phyloP scores from a whole-genome alignment of 192 early-diverging fungal genomes.

The Linnemannia zychae region DNA sequence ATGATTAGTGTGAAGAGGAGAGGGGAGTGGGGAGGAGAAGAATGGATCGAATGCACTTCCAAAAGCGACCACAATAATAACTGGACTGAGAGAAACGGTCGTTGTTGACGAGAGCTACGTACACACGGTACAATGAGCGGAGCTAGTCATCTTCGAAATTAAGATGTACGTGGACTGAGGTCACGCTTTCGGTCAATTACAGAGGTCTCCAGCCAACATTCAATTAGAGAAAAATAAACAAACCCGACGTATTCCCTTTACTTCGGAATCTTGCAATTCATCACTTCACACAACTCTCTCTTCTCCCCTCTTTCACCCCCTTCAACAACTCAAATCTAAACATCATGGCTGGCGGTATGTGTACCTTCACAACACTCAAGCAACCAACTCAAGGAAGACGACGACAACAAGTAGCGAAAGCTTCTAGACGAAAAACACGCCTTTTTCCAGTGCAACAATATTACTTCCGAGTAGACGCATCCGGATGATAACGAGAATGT shows the following conservation, averaged over 20 bases:
- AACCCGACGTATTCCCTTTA: not conserved
- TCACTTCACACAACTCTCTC: slow-evolving; percentile 6
- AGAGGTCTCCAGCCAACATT: not conserved
- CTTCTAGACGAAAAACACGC: not conserved
- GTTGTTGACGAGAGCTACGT: not conserved
- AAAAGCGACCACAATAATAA: not conserved
- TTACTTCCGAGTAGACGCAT: not conserved
- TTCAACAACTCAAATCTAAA: slow-evolving; percentile 17
- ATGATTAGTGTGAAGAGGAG: slow-evolving; percentile 22
- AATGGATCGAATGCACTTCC: slow-evolving; percentile 4
- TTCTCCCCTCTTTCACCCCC: slow-evolving; percentile 13
- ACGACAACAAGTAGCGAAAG: not conserved
- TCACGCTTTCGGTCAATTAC: not conserved
- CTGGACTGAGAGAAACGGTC: not conserved
- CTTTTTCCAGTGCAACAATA: not conserved
- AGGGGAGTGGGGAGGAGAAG: slow-evolving; percentile 14
- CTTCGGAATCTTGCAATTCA: not conserved
- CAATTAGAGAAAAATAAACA: slow-evolving; percentile 9
- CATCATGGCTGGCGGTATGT: slow-evolving; percentile 44
- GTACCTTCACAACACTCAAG: not conserved
- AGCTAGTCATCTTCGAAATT: not conserved
- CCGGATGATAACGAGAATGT: slow-evolving; percentile 9
- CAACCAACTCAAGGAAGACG: not conserved
- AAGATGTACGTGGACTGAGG: not conserved
- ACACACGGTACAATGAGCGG: not conserved